These are phyloP conservation scores for Smittium culicis DNA, from an alignment of 371 early-diverging fungal genomes.

Conservation along the genomic window DNA sequence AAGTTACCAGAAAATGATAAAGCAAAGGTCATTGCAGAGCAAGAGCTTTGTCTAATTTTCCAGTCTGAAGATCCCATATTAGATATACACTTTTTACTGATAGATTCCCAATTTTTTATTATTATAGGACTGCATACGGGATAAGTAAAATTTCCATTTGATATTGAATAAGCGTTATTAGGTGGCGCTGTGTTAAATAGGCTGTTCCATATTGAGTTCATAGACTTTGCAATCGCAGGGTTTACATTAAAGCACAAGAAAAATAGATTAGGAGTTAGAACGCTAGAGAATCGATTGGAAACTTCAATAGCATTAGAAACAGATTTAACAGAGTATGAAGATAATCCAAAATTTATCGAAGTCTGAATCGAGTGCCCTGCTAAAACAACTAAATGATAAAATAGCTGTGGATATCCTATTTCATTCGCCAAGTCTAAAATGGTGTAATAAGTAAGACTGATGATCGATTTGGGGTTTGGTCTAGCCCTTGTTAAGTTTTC, in stretches of 20 bases:
- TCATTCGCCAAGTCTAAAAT: constrained; percentile 79
- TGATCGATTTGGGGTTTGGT: background rate
- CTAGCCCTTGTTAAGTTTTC: background rate
- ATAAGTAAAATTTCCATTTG: constrained; percentile 3
- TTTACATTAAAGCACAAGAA: constrained; percentile 80
- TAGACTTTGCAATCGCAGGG: constrained; percentile 64
- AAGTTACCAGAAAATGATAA: constrained; percentile 64
- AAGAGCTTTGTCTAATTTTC: constrained; percentile 66
- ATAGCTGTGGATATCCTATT: constrained; percentile 81
- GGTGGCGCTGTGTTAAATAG: constrained; percentile 25
- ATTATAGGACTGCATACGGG: constrained; percentile 44
- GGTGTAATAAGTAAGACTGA: constrained; percentile 52
- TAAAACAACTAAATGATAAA: constrained; percentile 87
- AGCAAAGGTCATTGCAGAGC: constrained; percentile 27
- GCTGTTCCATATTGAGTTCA: constrained; percentile 81
- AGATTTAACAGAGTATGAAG: constrained; percentile 70
- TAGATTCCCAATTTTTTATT: constrained; percentile 63
- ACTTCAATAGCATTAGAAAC: constrained; percentile 63
- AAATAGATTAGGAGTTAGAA: constrained; percentile 69
- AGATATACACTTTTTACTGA: constrained; percentile 58
- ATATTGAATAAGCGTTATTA: background rate
- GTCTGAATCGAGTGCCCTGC: constrained; percentile 68
- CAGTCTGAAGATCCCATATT: constrained; percentile 71
- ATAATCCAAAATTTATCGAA: constrained; percentile 80
- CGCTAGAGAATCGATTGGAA: constrained; percentile 56